Evolutionary conservation across 345 rosid species (phyloP), one percentile per base, ranked within the genome.

Genomic region (Hibiscus syriacus): DNA sequence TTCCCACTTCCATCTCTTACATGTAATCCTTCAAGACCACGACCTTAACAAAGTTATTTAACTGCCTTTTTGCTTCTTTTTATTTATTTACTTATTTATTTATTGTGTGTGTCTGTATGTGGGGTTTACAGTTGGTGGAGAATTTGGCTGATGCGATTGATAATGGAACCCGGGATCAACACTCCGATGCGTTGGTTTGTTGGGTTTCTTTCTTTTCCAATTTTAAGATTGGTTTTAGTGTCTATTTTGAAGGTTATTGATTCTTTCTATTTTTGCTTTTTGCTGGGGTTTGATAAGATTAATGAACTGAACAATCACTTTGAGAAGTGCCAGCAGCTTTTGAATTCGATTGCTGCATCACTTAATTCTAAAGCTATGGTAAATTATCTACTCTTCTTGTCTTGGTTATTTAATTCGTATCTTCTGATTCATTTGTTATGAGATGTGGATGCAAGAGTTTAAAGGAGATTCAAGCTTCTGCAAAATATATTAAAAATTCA

Each of bases 321-420:
- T 71, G 97, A 92, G 65, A 90, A 90, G 80, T 88, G 98, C 73
- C 98, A 90, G 79, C 92, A 88, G 80, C 83, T 92, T 45, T 70
- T 92, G 73, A 88, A 88, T 68, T 90, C 96, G 4, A 90, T 92
- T 62, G 78, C 93, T 10, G 84, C 83, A 64, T 86, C 98, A 2
- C 67, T 90, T 5, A 85, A 74, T 73, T 64, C 85, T 4, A 88
- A 87, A 73, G 71, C 87, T 23, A 82, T 88, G 96, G 92, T 87
- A 82, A 69, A 49, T 56, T 27, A 22, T 8, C 53, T 6, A 25
- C 70, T 63, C 58, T 49, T 55, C 17, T 9, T 16, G 6, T 55
- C 29, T 56, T 22, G 22, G 11, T 25, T 25, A 13, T 61, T 61
- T 63, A 16, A 16, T 16, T 55, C 57, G 17, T 16, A 65, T 27